Evolutionary conservation across 768 basidiomycete species (phyloP), one percentile per base, ranked within the genome.

Genomic region (Ramaria sp.): DNA sequence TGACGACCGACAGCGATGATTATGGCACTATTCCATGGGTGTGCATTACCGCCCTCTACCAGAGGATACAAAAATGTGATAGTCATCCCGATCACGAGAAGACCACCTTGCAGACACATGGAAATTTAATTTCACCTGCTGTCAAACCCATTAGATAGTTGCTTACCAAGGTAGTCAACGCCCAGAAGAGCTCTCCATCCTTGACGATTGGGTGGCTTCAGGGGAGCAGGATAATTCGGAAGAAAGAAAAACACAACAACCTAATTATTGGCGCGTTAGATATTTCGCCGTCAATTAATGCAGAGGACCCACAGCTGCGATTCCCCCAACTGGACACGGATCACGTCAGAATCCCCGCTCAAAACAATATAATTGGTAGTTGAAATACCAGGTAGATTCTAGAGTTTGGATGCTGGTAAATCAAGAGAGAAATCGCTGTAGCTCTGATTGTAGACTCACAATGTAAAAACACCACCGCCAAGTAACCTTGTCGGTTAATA

Each of bases 21-120:
- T n/a, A 45, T 34, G 18, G 44, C 43, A 42, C 53, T 55, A 47
- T 55, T 25, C 53, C 53, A 75, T 0, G 69, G 62, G 56, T 71
- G 67, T 28, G 64, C 58, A 55, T 70, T 70, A 2, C 72, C 72
- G 24, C 72, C 73, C 68, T 69, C 71, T 41, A 69, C 67, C 5
- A 74, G 61, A 9, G 72, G 68, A 6, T 72, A 64, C n/a, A 73
- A 63, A 10, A 74, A 62, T 47, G 64, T 64, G 15, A 67, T 67
- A 42, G 69, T 62, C 20, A 64, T 57, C 20, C 58, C 66, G 56
- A 73, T 61, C 36, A 65, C 63, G 6, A 73, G 60, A 25, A 61
- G 53, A 0, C 65, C 64, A 5, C 53, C 53, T 55, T n/a, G 7
- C 34, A 27, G 24, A 30, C 2, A 20, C 13, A 45, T 20, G 18